phyloP scores from a whole-genome alignment of 164 flowering plant species.

The Vitis labrusca region DNA sequence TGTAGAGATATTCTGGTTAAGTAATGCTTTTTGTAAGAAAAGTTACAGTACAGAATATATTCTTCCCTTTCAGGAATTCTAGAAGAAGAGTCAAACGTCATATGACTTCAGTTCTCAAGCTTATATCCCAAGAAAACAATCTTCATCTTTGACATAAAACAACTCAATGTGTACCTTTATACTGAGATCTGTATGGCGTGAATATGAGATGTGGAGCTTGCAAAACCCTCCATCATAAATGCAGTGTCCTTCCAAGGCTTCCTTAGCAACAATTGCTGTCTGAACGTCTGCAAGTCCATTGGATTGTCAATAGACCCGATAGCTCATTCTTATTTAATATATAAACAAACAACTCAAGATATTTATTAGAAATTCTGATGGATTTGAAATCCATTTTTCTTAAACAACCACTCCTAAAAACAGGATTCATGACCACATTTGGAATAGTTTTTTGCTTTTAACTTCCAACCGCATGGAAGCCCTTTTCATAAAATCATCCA shows the following conservation, averaged over 20 bases:
- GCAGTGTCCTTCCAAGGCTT: slow-evolving; percentile 91
- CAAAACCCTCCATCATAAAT: slow-evolving; percentile 97
- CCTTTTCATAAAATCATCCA: not conserved
- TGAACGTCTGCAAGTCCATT: slow-evolving; percentile 59
- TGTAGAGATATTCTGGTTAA: too few species aligned
- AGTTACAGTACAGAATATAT: not conserved
- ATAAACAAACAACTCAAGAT: not conserved
- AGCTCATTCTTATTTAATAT: not conserved
- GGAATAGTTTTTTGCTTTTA: too few species aligned
- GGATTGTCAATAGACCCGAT: not conserved
- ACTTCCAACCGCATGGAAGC: not conserved
- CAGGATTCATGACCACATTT: too few species aligned
- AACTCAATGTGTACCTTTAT: slow-evolving; percentile 55
- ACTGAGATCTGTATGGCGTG: slow-evolving; percentile 94
- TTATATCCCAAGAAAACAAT: too few species aligned
- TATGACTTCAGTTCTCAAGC: too few species aligned
- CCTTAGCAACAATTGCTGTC: slow-evolving; percentile 83
- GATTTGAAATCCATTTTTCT: not conserved
- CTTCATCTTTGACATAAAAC: not conserved
- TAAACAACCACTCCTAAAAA: not conserved
- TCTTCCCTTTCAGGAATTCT: not conserved
- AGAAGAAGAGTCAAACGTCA: too few species aligned
- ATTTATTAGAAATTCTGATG: not conserved
- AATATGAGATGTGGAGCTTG: slow-evolving; percentile 91
- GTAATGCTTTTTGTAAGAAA: too few species aligned